Evolutionary conservation across 495 filamentous ascomycete genomes (phyloP).

Genomic region (Aspergillus nidulans): DNA sequence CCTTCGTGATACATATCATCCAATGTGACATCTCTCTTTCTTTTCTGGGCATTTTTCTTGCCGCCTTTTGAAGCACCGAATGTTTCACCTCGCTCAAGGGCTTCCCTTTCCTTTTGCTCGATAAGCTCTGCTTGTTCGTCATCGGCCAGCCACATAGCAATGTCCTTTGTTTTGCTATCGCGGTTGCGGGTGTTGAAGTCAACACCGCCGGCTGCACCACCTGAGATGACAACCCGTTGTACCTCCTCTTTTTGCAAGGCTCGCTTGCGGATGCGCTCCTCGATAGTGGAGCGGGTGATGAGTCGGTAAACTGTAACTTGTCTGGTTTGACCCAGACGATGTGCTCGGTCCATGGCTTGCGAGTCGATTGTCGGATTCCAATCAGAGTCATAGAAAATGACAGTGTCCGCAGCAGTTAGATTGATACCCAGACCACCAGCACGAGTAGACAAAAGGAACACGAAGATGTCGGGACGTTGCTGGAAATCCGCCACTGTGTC

Average conservation of each 20-base stretch:
- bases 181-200: conserved; percentile 90
- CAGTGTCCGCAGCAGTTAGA: conserved; percentile 83
- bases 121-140: conserved; percentile 91
- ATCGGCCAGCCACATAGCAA: conserved; percentile 94
- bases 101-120: conserved; percentile 81
- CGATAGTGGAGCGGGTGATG: conserved; percentile 95
- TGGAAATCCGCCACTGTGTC: conserved; percentile 98
- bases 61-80: conserved; percentile 50
- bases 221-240: conserved; percentile 95
- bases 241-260: conserved; percentile 99
- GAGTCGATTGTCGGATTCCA: conserved; percentile 99
- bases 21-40: conserved; percentile 75
- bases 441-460: conserved; percentile 92
- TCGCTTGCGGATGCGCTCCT: conserved; percentile 96
- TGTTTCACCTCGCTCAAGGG: conserved; percentile 53
- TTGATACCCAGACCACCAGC: conserved; percentile 98
- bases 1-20: conserved; percentile 99
- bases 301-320: conserved; percentile 97
- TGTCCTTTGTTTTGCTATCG: conserved; percentile 91
- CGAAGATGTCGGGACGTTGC: conserved; percentile 83
- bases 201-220: conserved; percentile 74
- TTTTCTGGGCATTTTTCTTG: conserved; percentile 52
- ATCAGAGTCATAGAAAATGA: conserved; percentile 99
- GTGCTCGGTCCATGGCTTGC: conserved; percentile 97
- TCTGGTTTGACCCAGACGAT: conserved; percentile 92